These are phyloP conservation scores for Arthrobotrys conoides DNA, from an alignment of 2,329 filamentous ascomycete species.

Conservation along the genomic window DNA sequence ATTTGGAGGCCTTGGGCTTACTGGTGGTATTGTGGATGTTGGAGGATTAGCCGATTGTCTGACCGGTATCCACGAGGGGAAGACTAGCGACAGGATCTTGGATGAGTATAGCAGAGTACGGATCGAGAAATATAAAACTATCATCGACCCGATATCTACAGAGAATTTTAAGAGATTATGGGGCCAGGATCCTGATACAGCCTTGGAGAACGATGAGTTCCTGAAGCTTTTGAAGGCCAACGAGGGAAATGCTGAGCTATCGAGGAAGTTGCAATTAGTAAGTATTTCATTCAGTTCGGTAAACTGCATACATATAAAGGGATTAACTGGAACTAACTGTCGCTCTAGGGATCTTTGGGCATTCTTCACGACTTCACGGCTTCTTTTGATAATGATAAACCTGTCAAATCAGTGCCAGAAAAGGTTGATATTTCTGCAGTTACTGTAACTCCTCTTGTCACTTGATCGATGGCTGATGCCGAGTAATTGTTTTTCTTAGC, in stretches of 20 bases:
- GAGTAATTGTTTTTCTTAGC: conserved; percentile 5
- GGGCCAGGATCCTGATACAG: conserved; percentile 47
- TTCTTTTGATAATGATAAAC: conserved; percentile 43
- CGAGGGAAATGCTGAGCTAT: conserved; percentile 66
- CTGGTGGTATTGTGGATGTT: conserved; percentile 76
- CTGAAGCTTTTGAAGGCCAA: conserved; percentile 62
- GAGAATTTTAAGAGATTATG: conserved; percentile 54
- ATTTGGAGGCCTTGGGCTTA: conserved; percentile 75
- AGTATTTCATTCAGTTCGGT: background rate
- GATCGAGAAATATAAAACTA: conserved; percentile 66
- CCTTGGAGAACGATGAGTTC: conserved; percentile 53
- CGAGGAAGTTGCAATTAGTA: conserved; percentile 56
- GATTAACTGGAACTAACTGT: background rate
- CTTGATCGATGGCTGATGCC: conserved; percentile 20
- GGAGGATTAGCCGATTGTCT: conserved; percentile 75
- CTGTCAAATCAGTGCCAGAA: conserved; percentile 7
- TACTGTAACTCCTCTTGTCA: conserved; percentile 38
- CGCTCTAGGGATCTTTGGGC: conserved; percentile 35
- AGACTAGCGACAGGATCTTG: conserved; percentile 67
- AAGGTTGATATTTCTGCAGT: conserved; percentile 43
- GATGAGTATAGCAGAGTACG: conserved; percentile 68
- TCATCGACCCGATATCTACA: conserved; percentile 67
- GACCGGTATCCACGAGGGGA: conserved; percentile 67
- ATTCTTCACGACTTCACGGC: conserved; percentile 46
- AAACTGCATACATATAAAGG: background rate